Evolutionary conservation across 495 filamentous ascomycete species (phyloP).

Genomic region (Penicillium subrubescens): DNA sequence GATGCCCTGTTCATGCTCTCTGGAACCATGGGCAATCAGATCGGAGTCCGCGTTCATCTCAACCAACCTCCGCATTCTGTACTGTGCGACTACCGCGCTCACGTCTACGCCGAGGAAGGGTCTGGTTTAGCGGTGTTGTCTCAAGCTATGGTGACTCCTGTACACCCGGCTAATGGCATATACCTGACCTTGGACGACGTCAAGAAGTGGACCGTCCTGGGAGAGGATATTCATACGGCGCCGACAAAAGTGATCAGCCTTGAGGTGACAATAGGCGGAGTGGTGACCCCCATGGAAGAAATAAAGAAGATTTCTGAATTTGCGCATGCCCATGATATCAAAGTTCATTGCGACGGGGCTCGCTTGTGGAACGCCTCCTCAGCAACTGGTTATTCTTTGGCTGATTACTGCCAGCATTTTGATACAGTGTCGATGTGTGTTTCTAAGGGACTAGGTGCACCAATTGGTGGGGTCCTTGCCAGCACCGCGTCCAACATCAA

Average conservation of each 20-base stretch:
- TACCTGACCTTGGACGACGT: conserved; percentile 73
- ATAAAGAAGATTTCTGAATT: conserved; percentile 33
- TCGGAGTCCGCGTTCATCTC: conserved; percentile 68
- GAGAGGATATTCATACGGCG: conserved; percentile 38
- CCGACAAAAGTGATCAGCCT: conserved; percentile 38
- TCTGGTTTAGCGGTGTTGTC: conserved; percentile 64
- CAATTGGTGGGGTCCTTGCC: conserved; percentile 27
- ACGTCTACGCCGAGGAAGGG: conserved; percentile 73
- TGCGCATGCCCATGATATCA: conserved; percentile 30
- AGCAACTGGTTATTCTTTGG: conserved; percentile 21
- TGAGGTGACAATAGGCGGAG: conserved; percentile 37
- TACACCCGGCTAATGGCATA: conserved; percentile 62
- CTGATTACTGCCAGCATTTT: conserved; percentile 26
- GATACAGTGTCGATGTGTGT: conserved; percentile 33
- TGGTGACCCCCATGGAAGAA: conserved; percentile 35
- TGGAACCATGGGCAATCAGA: conserved; percentile 85
- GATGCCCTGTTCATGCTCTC: conserved; percentile 73
- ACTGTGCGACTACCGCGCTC: conserved; percentile 65
- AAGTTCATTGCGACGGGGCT: conserved; percentile 39
- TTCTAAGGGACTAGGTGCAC: conserved; percentile 32
- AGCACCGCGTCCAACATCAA: conserved; percentile 20
- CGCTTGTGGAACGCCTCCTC: conserved; percentile 35
- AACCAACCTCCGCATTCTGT: conserved; percentile 71
- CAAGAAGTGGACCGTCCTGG: conserved; percentile 43
- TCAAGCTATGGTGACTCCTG: conserved; percentile 59